phyloP scores from a whole-genome alignment of 164 flowering plant species.

The Buxus sempervirens region DNA sequence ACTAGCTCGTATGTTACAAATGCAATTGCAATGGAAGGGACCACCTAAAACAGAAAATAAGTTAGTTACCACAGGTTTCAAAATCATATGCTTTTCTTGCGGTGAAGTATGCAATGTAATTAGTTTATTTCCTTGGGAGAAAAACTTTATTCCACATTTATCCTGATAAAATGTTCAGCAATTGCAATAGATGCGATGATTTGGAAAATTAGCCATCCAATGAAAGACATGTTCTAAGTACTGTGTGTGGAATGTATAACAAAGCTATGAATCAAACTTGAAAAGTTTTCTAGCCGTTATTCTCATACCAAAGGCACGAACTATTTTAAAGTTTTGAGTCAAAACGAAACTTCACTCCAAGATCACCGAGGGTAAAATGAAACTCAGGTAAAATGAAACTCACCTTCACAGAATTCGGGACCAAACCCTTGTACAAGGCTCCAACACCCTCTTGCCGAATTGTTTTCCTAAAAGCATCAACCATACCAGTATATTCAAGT shows the following conservation, averaged over 20 bases:
- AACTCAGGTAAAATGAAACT: conserved; percentile 21
- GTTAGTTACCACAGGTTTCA: not conserved
- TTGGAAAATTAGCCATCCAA: not conserved
- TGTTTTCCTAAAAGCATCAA: conserved; percentile 92
- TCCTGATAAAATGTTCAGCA: too few species aligned
- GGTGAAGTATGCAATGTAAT: too few species aligned
- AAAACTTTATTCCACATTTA: too few species aligned
- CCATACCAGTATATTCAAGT: conserved; percentile 83
- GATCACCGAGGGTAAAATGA: too few species aligned
- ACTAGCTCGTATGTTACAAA: conserved; percentile 87
- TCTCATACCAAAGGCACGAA: too few species aligned
- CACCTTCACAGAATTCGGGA: conserved; percentile 97
- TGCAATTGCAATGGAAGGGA: conserved; percentile 96
- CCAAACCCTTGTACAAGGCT: conserved; percentile 95
- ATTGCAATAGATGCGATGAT: not conserved
- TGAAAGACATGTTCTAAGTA: not conserved
- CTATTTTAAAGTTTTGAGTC: too few species aligned
- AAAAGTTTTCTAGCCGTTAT: too few species aligned
- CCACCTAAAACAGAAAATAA: conserved; percentile 49
- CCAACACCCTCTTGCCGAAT: conserved; percentile 85
- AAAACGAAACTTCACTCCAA: too few species aligned
- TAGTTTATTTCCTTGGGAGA: not conserved
- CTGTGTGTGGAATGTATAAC: too few species aligned
- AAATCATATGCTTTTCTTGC: too few species aligned
- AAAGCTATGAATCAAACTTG: too few species aligned